Base-by-base conservation (phyloP, 2,329 filamentous ascomycete genomes). In the Thelonectria rubi region DNA sequence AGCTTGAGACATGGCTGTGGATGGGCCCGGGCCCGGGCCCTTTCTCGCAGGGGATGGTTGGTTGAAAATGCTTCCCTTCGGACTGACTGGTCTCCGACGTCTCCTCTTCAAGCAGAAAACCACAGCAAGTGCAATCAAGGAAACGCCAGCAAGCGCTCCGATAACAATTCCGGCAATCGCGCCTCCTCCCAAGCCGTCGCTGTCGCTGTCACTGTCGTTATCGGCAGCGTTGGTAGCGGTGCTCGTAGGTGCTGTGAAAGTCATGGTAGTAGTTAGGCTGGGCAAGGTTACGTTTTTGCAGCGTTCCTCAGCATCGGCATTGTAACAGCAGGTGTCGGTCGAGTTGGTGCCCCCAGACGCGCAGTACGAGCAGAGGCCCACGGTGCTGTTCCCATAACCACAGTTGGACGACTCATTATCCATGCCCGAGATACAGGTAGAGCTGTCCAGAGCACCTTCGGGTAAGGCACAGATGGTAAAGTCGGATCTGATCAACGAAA, bases 281-380 rank as follows among this genome's bases (percentile, higher is more conserved):
- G 95, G 95, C 7, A 99, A 81, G 24, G 85, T 82, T n/a, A 99
- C 91, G 52, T 86, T 86, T 51, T 86, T 79, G 76, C 95, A 99
- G 65, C 88, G 86, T 24, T 80, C 79, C 60, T 92, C 86, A n/a
- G 90, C 89, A 64, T 93, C 84, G 5, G 94, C 88, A 70, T 88
- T 93, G 72, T 93, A 90, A 77, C 95, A 99, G 81, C 95, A 99
- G 3, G 94, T 96, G 76, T 98, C 94, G 52, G 94, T 98, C 10
- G 93, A 91, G 77, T 98, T 98, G 65, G 89, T 87, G 26, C 94
- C 93, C 70, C 91, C 94, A 7, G 88, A 83, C 43, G 86, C 85
- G 77, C 95, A 99, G 77, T 95, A 97, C 5, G 89, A 88, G 80
- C 95, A 99, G 37, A 99, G 83, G 3, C 94, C 93, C 57, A 89